Base-by-base conservation (phyloP, 768 basidiomycete genomes). In the Suillus brevipes region DNA sequence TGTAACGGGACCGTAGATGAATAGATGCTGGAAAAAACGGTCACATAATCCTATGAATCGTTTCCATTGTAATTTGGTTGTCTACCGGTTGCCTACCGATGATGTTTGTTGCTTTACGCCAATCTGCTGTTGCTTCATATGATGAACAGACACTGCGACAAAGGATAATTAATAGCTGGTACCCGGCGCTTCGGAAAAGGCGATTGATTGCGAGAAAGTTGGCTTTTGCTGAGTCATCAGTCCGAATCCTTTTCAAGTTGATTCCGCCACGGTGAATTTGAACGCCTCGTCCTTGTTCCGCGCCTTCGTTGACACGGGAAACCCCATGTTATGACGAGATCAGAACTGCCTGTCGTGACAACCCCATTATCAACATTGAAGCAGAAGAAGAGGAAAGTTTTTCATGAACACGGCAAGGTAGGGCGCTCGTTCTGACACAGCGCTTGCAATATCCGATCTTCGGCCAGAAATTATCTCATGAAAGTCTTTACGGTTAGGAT, bases 401-500 rank as follows among this genome's bases (percentile, higher is more conserved):
- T 72, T 65, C 70, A 72, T 65, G 75, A 78, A 60, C 73, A 76
- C 65, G 76, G 76, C 67, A 76, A 70, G 67, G 75, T 75, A 57
- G 69, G 76, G 55, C 34, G 45, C 36, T 64, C 55, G 52, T 65
- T 62, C 64, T 53, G 47, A 67, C 49, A 68, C 61, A 61, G 62
- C 12, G n/a, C 50, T n/a, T 57, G 38, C 40, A 58, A 28, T 50
- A 60, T 37, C 34, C 40, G 23, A 55, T 38, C 36, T 64, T 69
- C 70, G 70, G 69, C 68, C 73, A 68, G 68, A 66, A 62, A 64
- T 67, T 59, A 47, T 13, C 67, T 69, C 69, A 66, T 64, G 62
- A 58, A 63, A 58, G 65, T 64, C 64, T 61, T 66, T 62, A 47
- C 57, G 53, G 63, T 63, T 67, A 86, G 85, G 84, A 85, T 66